These are phyloP conservation scores for Colletotrichum sublineola DNA, from an alignment of 2,329 filamentous ascomycete genomes.

Conservation along the genomic window DNA sequence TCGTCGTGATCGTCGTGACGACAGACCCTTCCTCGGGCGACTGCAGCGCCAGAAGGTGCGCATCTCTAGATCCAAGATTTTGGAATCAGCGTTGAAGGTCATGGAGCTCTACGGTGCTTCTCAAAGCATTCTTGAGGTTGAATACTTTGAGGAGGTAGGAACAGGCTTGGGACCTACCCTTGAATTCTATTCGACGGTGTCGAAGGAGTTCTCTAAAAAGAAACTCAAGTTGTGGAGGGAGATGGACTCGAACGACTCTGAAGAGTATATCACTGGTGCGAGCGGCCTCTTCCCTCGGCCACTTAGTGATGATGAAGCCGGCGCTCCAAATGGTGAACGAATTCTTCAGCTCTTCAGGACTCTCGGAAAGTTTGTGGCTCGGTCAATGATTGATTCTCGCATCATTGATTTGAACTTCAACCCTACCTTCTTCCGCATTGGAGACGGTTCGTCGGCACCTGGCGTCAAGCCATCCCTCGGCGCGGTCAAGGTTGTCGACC, in stretches of 20 bases:
- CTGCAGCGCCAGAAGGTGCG: slow-evolving; percentile 98
- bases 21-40: slow-evolving; percentile 90
- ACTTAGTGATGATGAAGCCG: slow-evolving; percentile 82
- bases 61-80: slow-evolving; percentile 92
- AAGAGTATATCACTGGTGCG: slow-evolving; percentile 87
- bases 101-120: slow-evolving; percentile 99
- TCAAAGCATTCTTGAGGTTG: slow-evolving; percentile 94
- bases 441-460: slow-evolving; percentile 72
- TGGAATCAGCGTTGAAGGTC: slow-evolving; percentile 97
- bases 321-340: slow-evolving; percentile 84
- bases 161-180: slow-evolving; percentile 95
- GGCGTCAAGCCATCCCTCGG: slow-evolving; percentile 86
- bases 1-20: slow-evolving; percentile 86
- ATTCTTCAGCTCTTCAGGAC: slow-evolving; percentile 91
- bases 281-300: slow-evolving; percentile 93
- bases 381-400: slow-evolving; percentile 97
- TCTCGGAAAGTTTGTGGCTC: slow-evolving; percentile 95
- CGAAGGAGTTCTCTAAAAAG: slow-evolving; percentile 96
- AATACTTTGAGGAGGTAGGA: slow-evolving; percentile 98
- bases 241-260: slow-evolving; percentile 78
- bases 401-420: slow-evolving; percentile 99
- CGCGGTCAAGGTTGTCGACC: slow-evolving; percentile 89
- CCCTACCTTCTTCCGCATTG: slow-evolving; percentile 96
- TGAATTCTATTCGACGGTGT: slow-evolving; percentile 98
- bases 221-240: slow-evolving; percentile 98